phyloP scores from a whole-genome alignment of 176 grass and related monocot genomes.

The Aegilops sharonensis region DNA sequence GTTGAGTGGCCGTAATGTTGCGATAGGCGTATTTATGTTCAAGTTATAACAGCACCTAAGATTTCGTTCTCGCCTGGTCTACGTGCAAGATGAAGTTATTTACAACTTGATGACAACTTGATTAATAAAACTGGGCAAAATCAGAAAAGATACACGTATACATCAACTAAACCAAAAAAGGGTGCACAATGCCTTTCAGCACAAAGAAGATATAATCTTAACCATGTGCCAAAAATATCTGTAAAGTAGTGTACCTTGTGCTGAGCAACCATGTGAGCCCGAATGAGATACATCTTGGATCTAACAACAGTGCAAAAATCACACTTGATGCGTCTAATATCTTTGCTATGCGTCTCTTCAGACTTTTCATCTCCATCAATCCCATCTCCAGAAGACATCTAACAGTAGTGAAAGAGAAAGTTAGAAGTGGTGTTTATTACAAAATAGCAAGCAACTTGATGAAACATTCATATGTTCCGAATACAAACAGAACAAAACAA shows the following conservation, averaged over 20 bases:
- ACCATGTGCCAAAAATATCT: neutral
- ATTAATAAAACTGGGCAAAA: neutral
- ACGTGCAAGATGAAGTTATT: neutral
- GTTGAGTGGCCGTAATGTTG: neutral
- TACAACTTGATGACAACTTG: neutral
- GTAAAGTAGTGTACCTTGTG: slow-evolving; percentile 39
- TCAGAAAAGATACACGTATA: neutral
- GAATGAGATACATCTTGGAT: slow-evolving; percentile 60
- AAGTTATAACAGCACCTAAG: neutral
- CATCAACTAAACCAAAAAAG: neutral
- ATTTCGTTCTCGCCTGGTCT: neutral
- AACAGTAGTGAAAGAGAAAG: slow-evolving; percentile 3
- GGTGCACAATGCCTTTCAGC: neutral
- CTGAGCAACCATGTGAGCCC: slow-evolving; percentile 50
- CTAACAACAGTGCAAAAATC: slow-evolving; percentile 53
- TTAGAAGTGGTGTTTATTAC: neutral
- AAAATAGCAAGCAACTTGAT: neutral
- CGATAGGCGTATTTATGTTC: neutral
- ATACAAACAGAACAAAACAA: neutral
- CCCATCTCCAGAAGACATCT: slow-evolving; percentile 49
- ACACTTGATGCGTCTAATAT: slow-evolving; percentile 65
- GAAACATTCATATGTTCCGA: neutral
- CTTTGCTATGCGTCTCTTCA: slow-evolving; percentile 8
- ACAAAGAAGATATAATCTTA: neutral
- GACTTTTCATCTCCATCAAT: neutral